Conservation (phyloP, 768 basidiomycete genomes). For the Gautieria morchelliformis region DNA sequence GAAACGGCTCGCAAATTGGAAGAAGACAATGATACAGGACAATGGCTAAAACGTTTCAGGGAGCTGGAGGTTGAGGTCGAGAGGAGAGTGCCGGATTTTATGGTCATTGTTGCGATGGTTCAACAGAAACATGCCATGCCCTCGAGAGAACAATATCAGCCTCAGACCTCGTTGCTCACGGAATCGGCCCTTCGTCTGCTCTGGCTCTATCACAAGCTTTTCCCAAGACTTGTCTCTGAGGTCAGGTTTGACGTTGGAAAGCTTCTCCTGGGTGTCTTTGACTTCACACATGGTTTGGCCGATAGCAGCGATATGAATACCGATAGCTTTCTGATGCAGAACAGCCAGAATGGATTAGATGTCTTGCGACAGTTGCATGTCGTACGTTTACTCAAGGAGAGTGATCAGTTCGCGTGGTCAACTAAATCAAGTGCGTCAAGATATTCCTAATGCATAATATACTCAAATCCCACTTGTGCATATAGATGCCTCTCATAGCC, state of each 20-base stretch:
- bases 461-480: background rate
- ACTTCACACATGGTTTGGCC: slow-evolving; percentile 13
- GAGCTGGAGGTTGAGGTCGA: slow-evolving; percentile 74
- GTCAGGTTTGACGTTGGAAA: slow-evolving; percentile 83
- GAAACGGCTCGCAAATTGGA: slow-evolving; percentile 44
- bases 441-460: slow-evolving; percentile 22
- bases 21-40: slow-evolving; percentile 52
- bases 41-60: slow-evolving; percentile 56
- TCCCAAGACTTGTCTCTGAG: slow-evolving; percentile 69
- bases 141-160: slow-evolving; percentile 19
- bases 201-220: slow-evolving; percentile 73
- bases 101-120: slow-evolving; percentile 76
- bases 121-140: slow-evolving; percentile 33
- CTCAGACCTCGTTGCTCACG: slow-evolving; percentile 51
- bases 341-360: slow-evolving; percentile 30
- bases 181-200: slow-evolving; percentile 76
- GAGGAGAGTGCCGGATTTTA: slow-evolving; percentile 74
- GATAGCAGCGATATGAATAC: background rate
- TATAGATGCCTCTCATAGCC: slow-evolving; percentile 36
- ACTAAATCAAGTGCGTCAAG: slow-evolving; percentile 53
- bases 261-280: slow-evolving; percentile 42
- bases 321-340: slow-evolving; percentile 17
- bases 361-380: slow-evolving; percentile 70
- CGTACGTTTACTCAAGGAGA: slow-evolving; percentile 60
- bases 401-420: slow-evolving; percentile 72